Base-by-base conservation (phyloP, 2,329 filamentous ascomycete genomes). In the Calonectria fujianensis region DNA sequence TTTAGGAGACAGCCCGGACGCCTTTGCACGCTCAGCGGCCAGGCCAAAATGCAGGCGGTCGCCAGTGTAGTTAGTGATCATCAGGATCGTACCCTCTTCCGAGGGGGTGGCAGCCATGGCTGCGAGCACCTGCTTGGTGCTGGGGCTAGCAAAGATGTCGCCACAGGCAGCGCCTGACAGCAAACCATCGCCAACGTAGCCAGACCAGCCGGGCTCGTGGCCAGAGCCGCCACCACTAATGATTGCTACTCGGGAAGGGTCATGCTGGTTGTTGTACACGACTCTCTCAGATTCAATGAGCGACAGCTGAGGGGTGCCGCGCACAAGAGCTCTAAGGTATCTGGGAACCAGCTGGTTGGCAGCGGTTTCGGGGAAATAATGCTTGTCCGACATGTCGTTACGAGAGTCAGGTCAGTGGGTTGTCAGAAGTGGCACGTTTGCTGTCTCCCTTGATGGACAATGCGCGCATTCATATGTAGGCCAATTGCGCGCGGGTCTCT, bases 61-160 rank as follows among this genome's bases (percentile, higher is more conserved):
- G 61, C 91, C 91, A 0, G 91, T 93, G 82, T 93, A 93, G 83
- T 93, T 93, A 59, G 90, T 92, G 74, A 93, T 89, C 65, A 93
- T 89, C 2, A 93, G 85, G 63, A 93, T 89, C 3, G 89, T 89
- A 48, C 91, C 91, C 79, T 85, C 85, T 41, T 87, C 85, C 35
- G 86, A 91, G n/a, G 88, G 90, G 14, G 88, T 89, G 59, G 87
- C 86, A 67, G 90, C 88, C 51, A 93, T 88, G 8, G 88, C 91
- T 1, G 91, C 88, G 11, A 92, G 82, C 70, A 93, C 91, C 83
- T 93, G 92, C 74, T 90, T 91, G 14, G 91, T 91, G 73, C 89
- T 91, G 0, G 92, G 92, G 9, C 89, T 91, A 20, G 92, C 91
- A 77, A 93, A 93, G 76, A 93, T 90, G 79, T 92, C 90, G 54